These are phyloP conservation scores for Cryptosporidium canis DNA, from an alignment of 169 alveolate genomes.

Conservation along the genomic window DNA sequence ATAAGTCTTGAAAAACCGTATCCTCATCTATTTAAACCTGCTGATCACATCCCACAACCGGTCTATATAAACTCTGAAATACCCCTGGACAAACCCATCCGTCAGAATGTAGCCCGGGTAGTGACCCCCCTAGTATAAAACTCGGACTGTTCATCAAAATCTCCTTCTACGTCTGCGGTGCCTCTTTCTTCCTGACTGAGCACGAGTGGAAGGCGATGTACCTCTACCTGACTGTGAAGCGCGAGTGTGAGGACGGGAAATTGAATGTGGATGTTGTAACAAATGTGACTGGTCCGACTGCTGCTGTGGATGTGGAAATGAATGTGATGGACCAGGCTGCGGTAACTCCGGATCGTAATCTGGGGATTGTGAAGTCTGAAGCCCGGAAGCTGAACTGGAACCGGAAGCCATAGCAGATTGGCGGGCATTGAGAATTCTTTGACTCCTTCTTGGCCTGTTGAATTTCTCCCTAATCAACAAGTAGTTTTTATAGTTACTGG, in stretches of 20 bases:
- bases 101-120: no score
- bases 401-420: neutral
- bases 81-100: neutral
- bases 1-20: neutral
- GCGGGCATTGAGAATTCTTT: neutral
- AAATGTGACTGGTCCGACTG: neutral
- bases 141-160: neutral
- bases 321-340: neutral
- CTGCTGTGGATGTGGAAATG: neutral
- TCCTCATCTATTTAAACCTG: neutral
- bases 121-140: no score
- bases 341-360: neutral
- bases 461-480: neutral
- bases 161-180: conserved; percentile 8
- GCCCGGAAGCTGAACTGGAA: no score
- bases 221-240: conserved; percentile 8
- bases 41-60: neutral
- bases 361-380: no score
- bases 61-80: neutral
- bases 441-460: neutral
- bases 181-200: neutral
- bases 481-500: neutral
- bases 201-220: neutral
- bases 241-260: neutral
- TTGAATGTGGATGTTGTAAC: neutral